These are phyloP conservation scores for Diatrype stigma DNA, from an alignment of 2,329 filamentous ascomycete species.

Conservation along the genomic window DNA sequence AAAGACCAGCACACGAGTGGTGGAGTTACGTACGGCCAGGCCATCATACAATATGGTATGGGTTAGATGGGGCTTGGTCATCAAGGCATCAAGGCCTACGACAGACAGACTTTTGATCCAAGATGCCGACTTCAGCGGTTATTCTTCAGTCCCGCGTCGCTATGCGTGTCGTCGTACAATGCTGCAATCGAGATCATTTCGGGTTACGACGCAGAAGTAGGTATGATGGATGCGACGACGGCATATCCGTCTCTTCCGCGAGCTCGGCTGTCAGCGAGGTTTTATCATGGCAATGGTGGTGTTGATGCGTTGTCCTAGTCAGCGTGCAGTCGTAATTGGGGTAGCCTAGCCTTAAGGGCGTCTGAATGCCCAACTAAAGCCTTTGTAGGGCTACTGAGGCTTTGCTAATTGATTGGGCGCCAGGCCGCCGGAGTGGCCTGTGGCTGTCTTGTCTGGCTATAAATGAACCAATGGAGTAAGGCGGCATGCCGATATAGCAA, in stretches of 20 bases:
- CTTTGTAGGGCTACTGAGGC: slow-evolving; percentile 32
- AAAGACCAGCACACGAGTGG: slow-evolving; percentile 8
- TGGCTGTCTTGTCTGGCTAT: slow-evolving; percentile 23
- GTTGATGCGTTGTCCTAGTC: slow-evolving; percentile 48
- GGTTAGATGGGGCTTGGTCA: neutral
- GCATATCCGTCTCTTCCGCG: slow-evolving; percentile 18
- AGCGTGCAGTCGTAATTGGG: slow-evolving; percentile 18
- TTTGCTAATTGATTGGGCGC: slow-evolving; percentile 23
- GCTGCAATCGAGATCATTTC: slow-evolving; percentile 19
- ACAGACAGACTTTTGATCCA: slow-evolving; percentile 7
- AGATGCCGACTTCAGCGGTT: slow-evolving; percentile 6
- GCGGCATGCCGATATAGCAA: slow-evolving; percentile 16
- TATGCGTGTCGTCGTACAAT: slow-evolving; percentile 8
- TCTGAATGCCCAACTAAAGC: slow-evolving; percentile 46
- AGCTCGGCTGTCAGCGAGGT: slow-evolving; percentile 20
- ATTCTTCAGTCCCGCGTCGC: slow-evolving; percentile 6
- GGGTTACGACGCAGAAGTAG: slow-evolving; percentile 16
- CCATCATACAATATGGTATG: slow-evolving; percentile 4
- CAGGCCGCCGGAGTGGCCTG: slow-evolving; percentile 17
- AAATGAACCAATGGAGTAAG: slow-evolving; percentile 21
- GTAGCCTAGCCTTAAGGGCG: slow-evolving; percentile 39
- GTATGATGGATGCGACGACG: slow-evolving; percentile 15
- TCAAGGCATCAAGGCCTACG: slow-evolving; percentile 7
- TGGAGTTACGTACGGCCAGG: slow-evolving; percentile 4
- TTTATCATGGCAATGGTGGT: slow-evolving; percentile 26